Evolutionary conservation across 371 early-diverging fungal genomes (phyloP), one percentile per base, ranked within the genome.

Genomic region (Funneliformis caledonium): DNA sequence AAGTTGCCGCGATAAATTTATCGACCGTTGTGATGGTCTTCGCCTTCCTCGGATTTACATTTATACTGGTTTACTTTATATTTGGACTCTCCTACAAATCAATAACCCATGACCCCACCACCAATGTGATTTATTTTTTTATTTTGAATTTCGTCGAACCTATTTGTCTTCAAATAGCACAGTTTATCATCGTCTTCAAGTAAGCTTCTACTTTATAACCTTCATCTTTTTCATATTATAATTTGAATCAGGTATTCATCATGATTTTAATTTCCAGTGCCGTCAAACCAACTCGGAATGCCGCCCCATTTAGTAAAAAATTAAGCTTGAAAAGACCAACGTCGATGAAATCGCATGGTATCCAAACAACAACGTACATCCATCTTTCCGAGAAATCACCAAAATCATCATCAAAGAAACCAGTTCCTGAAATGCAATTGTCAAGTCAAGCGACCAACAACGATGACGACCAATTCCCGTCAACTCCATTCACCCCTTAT

Each of bases 111-210:
- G 11, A 37, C 26, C 26, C 26, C 5, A 8, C 22, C 6, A 19
- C 64, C 12, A 64, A 64, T 26, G 3, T 48, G 19, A 45, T 76
- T 33, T 76, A 65, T 64, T 64, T 76, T 26, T 10, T 64, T 9
- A 22, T 76, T 31, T 76, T 43, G 64, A 76, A 64, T 61, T 76
- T 76, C 64, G 48, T 64, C 11, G 16, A 50, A 62, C 64, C 64
- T 4, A 14, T 76, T 14, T 62, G 37, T 31, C n/a, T 60, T 19
- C 47, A 47, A 47, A 45, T 76, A 22, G 62, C 48, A 0, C 77
- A 76, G 45, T 56, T 60, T 6, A 31, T 76, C n/a, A 60, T 76
- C 22, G 47, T 76, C n/a, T 76, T 64, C 48, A 31, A 64, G 77
- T 76, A 76, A 75, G 72, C 31, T 0, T 72, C n/a, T 14, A 22